Base-by-base conservation (phyloP, 2,329 filamentous ascomycete genomes). In the Colletotrichum destructivum region DNA sequence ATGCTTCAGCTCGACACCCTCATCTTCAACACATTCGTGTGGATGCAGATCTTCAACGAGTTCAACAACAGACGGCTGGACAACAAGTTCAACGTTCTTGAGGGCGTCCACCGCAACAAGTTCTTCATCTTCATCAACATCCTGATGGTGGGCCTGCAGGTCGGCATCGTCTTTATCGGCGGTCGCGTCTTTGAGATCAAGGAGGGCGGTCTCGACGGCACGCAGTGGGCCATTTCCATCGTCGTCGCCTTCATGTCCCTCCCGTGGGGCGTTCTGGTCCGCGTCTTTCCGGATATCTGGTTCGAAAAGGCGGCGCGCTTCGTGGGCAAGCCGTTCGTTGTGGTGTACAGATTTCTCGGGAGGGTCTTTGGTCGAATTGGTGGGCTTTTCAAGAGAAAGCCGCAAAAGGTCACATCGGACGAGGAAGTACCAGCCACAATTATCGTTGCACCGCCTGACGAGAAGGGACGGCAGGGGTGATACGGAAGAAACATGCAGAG, bases 11-110 rank as follows among this genome's bases (percentile, higher is more conserved):
- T 92, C 62, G 81, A 90, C 69, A 94, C 93, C 0, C 84, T 96
- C 16, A 91, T 96, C 11, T 95, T 96, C 86, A 96, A 96, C 81
- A 93, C 92, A 0, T 96, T 95, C 75, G 92, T 95, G 56, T 95
- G 93, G 92, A 95, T 96, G 92, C 93, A 96, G 75, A 94, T 96
- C 74, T 73, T 71, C 23, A 92, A 92, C 79, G 86, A 91, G 78
- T 88, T 91, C 82, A 92, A 92, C 80, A 90, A 89, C 76, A 85
- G 89, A 38, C 88, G 89, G 38, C 82, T 91, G 0, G 89, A 91
- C 76, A 91, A 91, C 79, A 86, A 87, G 73, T 85, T 91, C 81
- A 91, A 91, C 75, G 86, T 91, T 47, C 86, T 91, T 65, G 86
- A 90, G 75, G 88, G 88, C 6, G 77, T 91, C 4, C 82, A 85